These are phyloP conservation scores for Candida pini DNA, from an alignment of 805 yeast species.

Conservation along the genomic window DNA sequence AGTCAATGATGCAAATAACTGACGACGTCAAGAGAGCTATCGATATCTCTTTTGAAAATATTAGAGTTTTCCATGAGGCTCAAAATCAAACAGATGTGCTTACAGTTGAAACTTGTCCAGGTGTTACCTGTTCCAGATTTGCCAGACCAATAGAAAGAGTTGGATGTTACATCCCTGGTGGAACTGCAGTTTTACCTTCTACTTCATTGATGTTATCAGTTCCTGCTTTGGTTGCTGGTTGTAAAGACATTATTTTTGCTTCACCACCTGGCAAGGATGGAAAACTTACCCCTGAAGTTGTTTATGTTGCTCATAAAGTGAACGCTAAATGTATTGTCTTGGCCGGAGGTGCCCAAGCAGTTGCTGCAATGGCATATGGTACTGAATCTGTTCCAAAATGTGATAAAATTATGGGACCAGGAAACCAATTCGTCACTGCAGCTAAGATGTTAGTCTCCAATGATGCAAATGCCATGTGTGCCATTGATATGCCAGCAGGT, in stretches of 20 bases:
- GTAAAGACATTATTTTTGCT: slow-evolving; percentile 85
- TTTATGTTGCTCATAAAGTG: slow-evolving; percentile 92
- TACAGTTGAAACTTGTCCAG: slow-evolving; percentile 88
- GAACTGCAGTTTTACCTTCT: slow-evolving; percentile 96
- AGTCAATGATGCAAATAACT: slow-evolving; percentile 62
- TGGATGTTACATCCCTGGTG: slow-evolving; percentile 97
- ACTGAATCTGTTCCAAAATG: slow-evolving; percentile 88
- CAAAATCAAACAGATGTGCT: slow-evolving; percentile 72
- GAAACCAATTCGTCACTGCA: slow-evolving; percentile 98
- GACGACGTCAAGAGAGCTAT: slow-evolving; percentile 77
- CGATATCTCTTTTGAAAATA: slow-evolving; percentile 85
- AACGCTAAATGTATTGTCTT: slow-evolving; percentile 87
- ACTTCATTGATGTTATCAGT: slow-evolving; percentile 98
- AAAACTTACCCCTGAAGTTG: slow-evolving; percentile 91
- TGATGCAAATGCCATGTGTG: slow-evolving; percentile 90
- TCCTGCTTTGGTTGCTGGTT: slow-evolving; percentile 97
- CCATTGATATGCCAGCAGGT: slow-evolving; percentile 99
- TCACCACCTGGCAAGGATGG: slow-evolving; percentile 96
- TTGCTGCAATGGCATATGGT: slow-evolving; percentile 98
- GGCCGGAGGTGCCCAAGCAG: slow-evolving; percentile 99
- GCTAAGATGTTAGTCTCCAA: slow-evolving; percentile 97
- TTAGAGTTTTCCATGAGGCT: slow-evolving; percentile 88
- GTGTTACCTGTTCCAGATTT: slow-evolving; percentile 90
- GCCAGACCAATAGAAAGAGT: slow-evolving; percentile 92
- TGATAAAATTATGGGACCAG: slow-evolving; percentile 97